Base-by-base conservation (phyloP, 2,329 filamentous ascomycete species). In the Sclerotinia glacialis region DNA sequence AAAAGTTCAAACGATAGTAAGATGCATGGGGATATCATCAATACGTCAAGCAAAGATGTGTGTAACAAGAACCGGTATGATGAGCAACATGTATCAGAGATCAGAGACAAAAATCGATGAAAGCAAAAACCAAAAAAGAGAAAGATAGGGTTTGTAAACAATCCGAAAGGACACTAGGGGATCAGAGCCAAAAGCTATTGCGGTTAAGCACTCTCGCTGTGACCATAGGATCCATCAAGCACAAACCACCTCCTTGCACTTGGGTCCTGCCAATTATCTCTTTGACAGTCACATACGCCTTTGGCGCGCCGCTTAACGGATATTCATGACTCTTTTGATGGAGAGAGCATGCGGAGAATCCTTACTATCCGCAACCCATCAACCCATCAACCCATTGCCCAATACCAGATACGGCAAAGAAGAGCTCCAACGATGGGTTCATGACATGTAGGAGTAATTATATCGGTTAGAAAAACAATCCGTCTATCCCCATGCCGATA, bases 201-300 rank as follows among this genome's bases (percentile, higher is more conserved):
- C 12, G 56, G 42, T 60, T 37, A 60, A 60, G 58, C 44, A 60
- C 49, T 21, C 44, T 60, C 44, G 58, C 58, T 49, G 44, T 60
- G 58, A 60, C 58, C 28, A 23, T 37, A 5, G 6, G n/a, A 37
- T 60, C 28, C 14, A 23, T 23, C 42, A 59, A 47, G 42, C 12
- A n/a, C 26, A 34, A 47, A 6, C 21, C 56, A 47, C 23, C 26
- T 23, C 23, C 23, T 59, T 34, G 12, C 56, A 59, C 42, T 47
- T 59, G 9, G 9, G 56, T 47, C 42, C 42, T 34, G 42, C 42
- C 28, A 60, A 34, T 47, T 31, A 6, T 28, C 42, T 47, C 47
- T 28, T 49, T 37, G 11, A 21, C 28, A n/a, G n/a, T n/a, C n/a
- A n/a, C n/a, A 23, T 6, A 37, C 21, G 21, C 2, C 26, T 44